Evolutionary conservation across 2,329 filamentous ascomycete species (phyloP).

Genomic region (Talaromyces funiculosus): DNA sequence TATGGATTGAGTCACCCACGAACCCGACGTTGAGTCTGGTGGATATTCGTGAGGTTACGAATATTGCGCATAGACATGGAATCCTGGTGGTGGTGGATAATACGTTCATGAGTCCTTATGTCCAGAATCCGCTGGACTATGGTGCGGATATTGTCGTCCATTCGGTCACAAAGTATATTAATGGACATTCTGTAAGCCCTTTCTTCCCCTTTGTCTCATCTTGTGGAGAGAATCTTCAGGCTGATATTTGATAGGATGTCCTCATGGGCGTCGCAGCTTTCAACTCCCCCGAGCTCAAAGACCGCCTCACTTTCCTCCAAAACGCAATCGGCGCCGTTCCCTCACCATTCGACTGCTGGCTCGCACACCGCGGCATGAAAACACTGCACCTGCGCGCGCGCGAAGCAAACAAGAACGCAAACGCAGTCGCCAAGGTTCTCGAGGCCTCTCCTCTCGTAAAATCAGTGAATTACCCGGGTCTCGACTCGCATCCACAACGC

Average conservation of each 20-base stretch:
- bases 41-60: slow-evolving; percentile 81
- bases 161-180: slow-evolving; percentile 98
- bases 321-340: slow-evolving; percentile 96
- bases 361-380: slow-evolving; percentile 93
- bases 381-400: slow-evolving; percentile 88
- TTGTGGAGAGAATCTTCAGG: background rate
- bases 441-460: slow-evolving; percentile 76
- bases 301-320: slow-evolving; percentile 81
- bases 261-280: slow-evolving; percentile 96
- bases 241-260: slow-evolving; percentile 58
- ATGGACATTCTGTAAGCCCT: slow-evolving; percentile 65
- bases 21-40: slow-evolving; percentile 92
- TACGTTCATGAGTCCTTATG: slow-evolving; percentile 92
- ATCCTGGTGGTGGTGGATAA: slow-evolving; percentile 98
- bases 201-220: background rate
- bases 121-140: slow-evolving; percentile 92
- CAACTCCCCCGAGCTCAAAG: slow-evolving; percentile 74
- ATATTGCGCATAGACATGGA: slow-evolving; percentile 76
- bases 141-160: slow-evolving; percentile 96
- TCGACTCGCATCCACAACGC: slow-evolving; percentile 80
- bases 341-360: slow-evolving; percentile 94
- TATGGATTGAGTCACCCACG: slow-evolving; percentile 95
- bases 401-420: slow-evolving; percentile 78
- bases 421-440: slow-evolving; percentile 67
- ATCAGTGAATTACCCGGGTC: slow-evolving; percentile 90